Conservation (phyloP, 306 rosid genomes). For the Rosa chinensis region DNA sequence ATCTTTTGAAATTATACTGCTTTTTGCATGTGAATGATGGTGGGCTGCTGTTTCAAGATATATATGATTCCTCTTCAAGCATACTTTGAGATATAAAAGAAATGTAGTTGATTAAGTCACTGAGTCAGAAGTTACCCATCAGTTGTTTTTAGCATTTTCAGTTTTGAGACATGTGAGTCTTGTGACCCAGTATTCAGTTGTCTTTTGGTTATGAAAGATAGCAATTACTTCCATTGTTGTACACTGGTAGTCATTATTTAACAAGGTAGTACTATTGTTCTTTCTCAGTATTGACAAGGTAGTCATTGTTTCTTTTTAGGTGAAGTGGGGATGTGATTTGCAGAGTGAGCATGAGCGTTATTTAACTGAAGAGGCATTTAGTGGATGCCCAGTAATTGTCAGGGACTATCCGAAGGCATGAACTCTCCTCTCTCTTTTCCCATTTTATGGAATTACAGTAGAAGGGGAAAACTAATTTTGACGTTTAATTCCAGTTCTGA, state of each 20-base stretch:
- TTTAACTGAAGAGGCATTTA: constrained; percentile 86
- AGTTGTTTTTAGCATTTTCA: background rate
- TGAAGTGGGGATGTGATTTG: constrained; percentile 95
- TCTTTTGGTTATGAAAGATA: background rate
- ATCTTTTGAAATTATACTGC: background rate
- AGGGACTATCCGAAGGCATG: constrained; percentile 95
- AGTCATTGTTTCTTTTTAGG: constrained; percentile 40
- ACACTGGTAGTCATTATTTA: background rate
- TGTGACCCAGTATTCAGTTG: background rate
- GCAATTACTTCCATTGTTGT: background rate
- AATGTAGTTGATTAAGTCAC: background rate
- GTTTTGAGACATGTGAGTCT: background rate
- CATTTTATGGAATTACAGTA: background rate
- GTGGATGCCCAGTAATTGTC: constrained; percentile 85
- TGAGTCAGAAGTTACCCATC: background rate
- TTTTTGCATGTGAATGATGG: background rate
- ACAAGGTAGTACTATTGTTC: constrained; percentile 3
- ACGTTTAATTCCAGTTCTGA: constrained; percentile 14
- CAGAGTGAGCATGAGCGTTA: constrained; percentile 97
- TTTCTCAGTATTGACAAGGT: constrained; percentile 19
- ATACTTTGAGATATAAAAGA: background rate
- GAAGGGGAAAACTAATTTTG: constrained; percentile 5
- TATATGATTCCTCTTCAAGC: background rate
- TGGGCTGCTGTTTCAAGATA: background rate
- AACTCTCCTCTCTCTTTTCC: constrained; percentile 14